Evolutionary conservation across 2,329 filamentous ascomycete species (phyloP), one percentile per base, ranked within the genome.

Genomic region (Botrytis paeoniae): DNA sequence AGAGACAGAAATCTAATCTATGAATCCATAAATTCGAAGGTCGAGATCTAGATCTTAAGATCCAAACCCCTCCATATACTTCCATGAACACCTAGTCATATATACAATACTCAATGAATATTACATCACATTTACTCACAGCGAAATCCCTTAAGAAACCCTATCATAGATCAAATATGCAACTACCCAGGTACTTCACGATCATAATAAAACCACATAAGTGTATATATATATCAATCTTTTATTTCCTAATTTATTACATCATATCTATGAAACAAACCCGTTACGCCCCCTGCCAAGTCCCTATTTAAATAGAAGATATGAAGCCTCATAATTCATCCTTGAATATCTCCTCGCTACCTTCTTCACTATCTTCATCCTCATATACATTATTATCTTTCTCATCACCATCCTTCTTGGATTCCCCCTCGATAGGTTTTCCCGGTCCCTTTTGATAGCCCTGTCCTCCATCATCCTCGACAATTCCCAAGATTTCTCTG

Each of bases 401-500:
- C 60, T 41, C 18, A 18, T 62, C 60, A 10, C 5, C 14, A 37
- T 39, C 29, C 25, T 60, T n/a, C 14, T 68, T 20, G 5, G 43
- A 32, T 14, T 2, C 37, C 22, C 59, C 43, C 9, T 41, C 37
- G n/a, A 45, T 39, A 25, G 69, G 45, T 68, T 85, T 85, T 70
- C 82, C 81, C 60, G 79, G 78, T 7, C 74, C 77, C 51, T 92
- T 78, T 20, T 77, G 80, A 5, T 83, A 80, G 18, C 85, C 77
- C 29, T 77, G 86, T 84, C 0, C 88, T 85, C 86, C 86, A 20
- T 88, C 86, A 2, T 84, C 83, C 41, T 91, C 89, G 25, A 95
- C 87, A 60, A 93, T 88, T 0, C 91, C 93, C 62, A 91, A 85
- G 59, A 95, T 88, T 79, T 94, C 91, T 75, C 88, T 83, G 35